A percentile compares a stretch with the other conserved stretches of the same genome.
phyloP scores from a whole-genome alignment of 805 yeast species.

The Metschnikowia kofuensis region DNA sequence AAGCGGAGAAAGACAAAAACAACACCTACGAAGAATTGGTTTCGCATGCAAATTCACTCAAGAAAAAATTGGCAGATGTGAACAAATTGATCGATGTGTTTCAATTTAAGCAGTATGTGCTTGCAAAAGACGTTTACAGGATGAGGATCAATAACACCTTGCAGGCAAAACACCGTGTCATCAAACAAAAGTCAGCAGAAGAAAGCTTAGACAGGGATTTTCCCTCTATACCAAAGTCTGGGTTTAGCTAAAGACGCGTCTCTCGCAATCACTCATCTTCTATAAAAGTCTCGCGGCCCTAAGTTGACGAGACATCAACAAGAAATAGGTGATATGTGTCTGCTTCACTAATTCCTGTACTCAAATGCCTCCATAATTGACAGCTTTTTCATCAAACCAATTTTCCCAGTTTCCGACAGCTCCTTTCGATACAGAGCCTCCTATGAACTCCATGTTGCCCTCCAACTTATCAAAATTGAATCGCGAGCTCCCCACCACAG shows the following conservation, averaged over 20 bases:
- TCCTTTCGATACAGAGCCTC: conserved; percentile 67
- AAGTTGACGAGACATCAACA: no score
- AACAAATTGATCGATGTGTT: conserved; percentile 24
- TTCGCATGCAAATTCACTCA: conserved; percentile 14
- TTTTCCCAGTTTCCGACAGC: conserved; percentile 61
- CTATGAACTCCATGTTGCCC: conserved; percentile 65
- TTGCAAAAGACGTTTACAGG: conserved; percentile 42
- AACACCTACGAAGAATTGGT: conserved; percentile 20
- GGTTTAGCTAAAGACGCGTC: not conserved
- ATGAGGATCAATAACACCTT: conserved; percentile 31
- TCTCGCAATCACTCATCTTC: no score
- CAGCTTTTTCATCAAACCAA: conserved; percentile 78
- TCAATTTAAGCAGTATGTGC: conserved; percentile 36
- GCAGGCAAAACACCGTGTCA: conserved; percentile 2
- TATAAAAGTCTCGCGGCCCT: no score
- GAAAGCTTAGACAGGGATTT: not conserved
- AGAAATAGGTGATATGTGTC: no score
- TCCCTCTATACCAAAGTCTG: conserved; percentile 6
- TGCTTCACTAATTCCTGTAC: no score
- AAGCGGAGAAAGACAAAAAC: conserved; percentile 11
- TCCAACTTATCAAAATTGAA: conserved; percentile 71
- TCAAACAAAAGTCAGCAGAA: not conserved
- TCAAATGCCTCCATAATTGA: conserved; percentile 39
- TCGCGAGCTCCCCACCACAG: conserved; percentile 29
- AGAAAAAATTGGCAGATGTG: conserved; percentile 18